Evolutionary conservation across 495 filamentous ascomycete genomes (phyloP).

Genomic region (Neurospora discreta): DNA sequence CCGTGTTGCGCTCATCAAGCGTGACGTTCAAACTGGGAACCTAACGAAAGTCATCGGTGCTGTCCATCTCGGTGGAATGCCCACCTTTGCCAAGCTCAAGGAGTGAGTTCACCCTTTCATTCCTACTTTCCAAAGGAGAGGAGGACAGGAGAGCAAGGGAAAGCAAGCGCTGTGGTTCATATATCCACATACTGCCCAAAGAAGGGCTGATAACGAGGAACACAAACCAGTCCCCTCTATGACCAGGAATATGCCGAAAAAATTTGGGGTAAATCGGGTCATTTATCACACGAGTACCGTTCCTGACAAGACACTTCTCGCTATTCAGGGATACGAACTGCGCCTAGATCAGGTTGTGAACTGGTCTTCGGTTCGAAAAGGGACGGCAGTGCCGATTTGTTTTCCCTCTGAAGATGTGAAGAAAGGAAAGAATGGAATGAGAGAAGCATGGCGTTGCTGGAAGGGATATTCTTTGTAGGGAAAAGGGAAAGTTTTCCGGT

Average conservation of each 20-base stretch:
- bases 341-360: background rate
- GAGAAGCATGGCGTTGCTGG: background rate
- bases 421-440: background rate
- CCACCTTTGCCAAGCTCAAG: conserved; percentile 52
- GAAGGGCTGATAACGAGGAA: background rate
- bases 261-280: background rate
- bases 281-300: background rate
- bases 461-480: background rate
- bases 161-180: background rate
- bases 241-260: background rate
- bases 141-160: background rate
- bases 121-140: too few relatives aligned
- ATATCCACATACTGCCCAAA: background rate
- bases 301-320: background rate
- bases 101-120: conserved; percentile 21
- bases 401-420: background rate
- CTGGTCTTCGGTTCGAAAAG: background rate
- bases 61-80: conserved; percentile 36
- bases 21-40: conserved; percentile 44
- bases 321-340: background rate
- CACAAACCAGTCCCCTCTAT: background rate
- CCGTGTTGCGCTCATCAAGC: conserved; percentile 47
- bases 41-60: conserved; percentile 41
- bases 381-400: background rate
- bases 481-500: background rate